A percentile compares a stretch with the other conserved stretches of the same genome.
phyloP scores from a whole-genome alignment of 2,329 filamentous ascomycete genomes.

The Nannizziopsis arthrosporioides region DNA sequence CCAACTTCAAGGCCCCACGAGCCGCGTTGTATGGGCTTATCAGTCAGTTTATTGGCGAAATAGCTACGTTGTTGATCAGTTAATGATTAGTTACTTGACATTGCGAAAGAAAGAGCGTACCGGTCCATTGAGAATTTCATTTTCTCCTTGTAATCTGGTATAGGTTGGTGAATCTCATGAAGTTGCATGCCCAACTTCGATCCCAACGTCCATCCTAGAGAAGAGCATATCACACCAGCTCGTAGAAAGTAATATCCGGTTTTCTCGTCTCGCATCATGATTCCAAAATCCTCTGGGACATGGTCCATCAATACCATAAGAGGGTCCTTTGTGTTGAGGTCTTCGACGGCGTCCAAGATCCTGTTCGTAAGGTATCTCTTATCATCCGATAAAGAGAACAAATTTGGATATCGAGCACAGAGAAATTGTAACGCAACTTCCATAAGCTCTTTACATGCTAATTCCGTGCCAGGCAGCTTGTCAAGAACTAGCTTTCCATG shows the following conservation, averaged over 20 bases:
- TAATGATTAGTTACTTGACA: neutral
- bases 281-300: slow-evolving; percentile 71
- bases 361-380: slow-evolving; percentile 53
- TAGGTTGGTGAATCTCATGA: slow-evolving; percentile 57
- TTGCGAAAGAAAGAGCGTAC: slow-evolving; percentile 34
- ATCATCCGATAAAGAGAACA: slow-evolving; percentile 51
- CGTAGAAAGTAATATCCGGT: slow-evolving; percentile 64
- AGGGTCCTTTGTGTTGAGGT: slow-evolving; percentile 52
- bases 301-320: slow-evolving; percentile 62
- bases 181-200: slow-evolving; percentile 62
- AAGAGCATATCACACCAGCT: slow-evolving; percentile 65
- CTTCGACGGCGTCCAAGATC: slow-evolving; percentile 52
- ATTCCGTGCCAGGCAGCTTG: slow-evolving; percentile 59
- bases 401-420: slow-evolving; percentile 63
- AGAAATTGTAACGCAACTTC: slow-evolving; percentile 74
- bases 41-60: slow-evolving; percentile 64
- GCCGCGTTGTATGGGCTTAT: slow-evolving; percentile 67
- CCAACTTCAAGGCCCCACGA: slow-evolving; percentile 75
- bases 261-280: slow-evolving; percentile 59
- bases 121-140: slow-evolving; percentile 81
- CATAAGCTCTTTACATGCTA: slow-evolving; percentile 77
- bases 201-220: slow-evolving; percentile 66
- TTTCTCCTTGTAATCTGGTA: slow-evolving; percentile 78
- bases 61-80: slow-evolving; percentile 41
- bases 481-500: slow-evolving; percentile 56